Percentiles rank a stretch among this genome's conserved stretches.
Conservation (phyloP, 306 rosid species). For the Fragaria ananassa region DNA sequence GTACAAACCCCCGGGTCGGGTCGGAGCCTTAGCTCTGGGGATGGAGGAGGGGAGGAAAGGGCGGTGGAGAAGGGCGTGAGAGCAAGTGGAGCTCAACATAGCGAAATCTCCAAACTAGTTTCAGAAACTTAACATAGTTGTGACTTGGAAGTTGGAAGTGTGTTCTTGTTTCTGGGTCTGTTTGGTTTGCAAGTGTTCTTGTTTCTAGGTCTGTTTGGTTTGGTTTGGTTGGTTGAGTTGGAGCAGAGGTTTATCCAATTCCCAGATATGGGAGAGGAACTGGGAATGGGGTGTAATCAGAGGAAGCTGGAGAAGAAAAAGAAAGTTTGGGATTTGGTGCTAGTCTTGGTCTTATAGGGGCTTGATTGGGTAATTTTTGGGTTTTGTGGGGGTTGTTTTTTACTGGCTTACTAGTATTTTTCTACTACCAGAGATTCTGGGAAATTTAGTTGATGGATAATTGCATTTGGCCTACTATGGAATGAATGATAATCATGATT, state of each 20-base stretch:
- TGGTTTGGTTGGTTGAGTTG: not conserved
- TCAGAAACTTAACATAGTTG: constrained; percentile 10
- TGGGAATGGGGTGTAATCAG: not conserved
- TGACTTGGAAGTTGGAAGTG: not conserved
- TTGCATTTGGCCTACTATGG: not conserved
- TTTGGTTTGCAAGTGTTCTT: not conserved
- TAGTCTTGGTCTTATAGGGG: not conserved
- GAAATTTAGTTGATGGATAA: not conserved
- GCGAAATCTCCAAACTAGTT: constrained; percentile 22
- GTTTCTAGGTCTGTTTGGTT: not conserved
- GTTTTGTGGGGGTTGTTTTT: not conserved
- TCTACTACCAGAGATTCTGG: not conserved
- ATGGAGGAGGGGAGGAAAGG: constrained; percentile 39
- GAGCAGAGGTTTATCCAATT: not conserved
- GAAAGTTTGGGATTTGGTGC: not conserved
- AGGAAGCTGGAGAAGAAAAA: not conserved
- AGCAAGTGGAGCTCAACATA: constrained; percentile 59
- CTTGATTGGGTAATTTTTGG: not conserved
- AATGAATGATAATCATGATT: not conserved
- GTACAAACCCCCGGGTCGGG: constrained; percentile 28
- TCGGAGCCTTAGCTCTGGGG: constrained; percentile 39
- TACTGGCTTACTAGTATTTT: not conserved
- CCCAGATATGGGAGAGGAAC: constrained; percentile 3
- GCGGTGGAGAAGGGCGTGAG: constrained; percentile 48
- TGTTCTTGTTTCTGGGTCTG: not conserved